Percentiles rank a stretch among this genome's conserved stretches.
Evolutionary conservation across 2,329 filamentous ascomycete species (phyloP).

Genomic region (Seiridium cupressi): DNA sequence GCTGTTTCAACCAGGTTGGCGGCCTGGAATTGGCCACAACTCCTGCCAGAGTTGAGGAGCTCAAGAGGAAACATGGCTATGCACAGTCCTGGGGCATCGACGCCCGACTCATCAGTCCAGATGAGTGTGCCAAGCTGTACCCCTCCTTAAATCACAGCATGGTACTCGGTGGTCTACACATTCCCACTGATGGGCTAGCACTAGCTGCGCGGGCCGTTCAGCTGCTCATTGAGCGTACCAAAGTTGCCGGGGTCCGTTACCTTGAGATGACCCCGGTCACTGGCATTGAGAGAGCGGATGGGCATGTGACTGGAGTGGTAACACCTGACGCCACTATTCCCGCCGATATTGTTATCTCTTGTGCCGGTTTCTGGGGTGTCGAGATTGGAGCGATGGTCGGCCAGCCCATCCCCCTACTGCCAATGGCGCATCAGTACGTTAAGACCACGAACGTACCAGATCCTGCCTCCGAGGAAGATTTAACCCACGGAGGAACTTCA

Average conservation of each 20-base stretch:
- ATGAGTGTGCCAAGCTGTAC: constrained; percentile 53
- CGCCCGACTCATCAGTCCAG: constrained; percentile 45
- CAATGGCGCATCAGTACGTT: constrained; percentile 62
- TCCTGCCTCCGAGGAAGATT: not conserved
- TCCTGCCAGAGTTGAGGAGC: constrained; percentile 54
- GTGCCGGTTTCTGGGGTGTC: constrained; percentile 66
- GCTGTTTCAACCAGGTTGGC: constrained; percentile 62
- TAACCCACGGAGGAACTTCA: constrained; percentile 24
- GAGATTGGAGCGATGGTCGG: constrained; percentile 62
- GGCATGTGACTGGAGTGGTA: constrained; percentile 54
- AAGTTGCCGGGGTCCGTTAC: constrained; percentile 57
- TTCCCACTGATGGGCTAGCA: constrained; percentile 60
- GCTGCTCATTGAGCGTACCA: constrained; percentile 56
- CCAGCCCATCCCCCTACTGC: constrained; percentile 55
- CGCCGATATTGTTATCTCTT: constrained; percentile 61
- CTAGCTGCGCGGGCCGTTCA: constrained; percentile 61
- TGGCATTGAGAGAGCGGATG: constrained; percentile 47
- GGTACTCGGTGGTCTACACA: constrained; percentile 58
- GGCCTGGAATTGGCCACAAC: constrained; percentile 63
- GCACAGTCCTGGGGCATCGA: constrained; percentile 61
- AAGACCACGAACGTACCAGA: constrained; percentile 53
- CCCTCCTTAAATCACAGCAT: constrained; percentile 51
- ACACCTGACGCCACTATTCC: constrained; percentile 47
- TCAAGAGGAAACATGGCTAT: constrained; percentile 62
- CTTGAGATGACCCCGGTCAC: constrained; percentile 55